Evolutionary conservation across 1,139 yeast genomes (phyloP), one percentile per base, ranked within the genome.

Genomic region (Blastobotrys raffinosifermentans): DNA sequence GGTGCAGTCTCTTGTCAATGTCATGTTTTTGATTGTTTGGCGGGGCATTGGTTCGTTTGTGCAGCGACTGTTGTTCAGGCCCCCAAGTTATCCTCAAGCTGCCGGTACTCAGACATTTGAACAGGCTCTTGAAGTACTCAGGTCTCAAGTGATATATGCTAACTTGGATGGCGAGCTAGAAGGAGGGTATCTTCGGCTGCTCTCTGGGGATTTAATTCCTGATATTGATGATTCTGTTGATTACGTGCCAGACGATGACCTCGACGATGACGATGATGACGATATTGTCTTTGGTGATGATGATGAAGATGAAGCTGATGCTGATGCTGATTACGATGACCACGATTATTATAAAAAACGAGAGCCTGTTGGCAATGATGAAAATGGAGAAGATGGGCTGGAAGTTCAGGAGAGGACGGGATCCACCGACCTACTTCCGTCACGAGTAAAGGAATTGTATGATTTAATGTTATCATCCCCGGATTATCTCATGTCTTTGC

Each of bases 141-240:
- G 45, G 17, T 44, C 42, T 29, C 30, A 40, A 17, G 34, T 47
- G 16, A 40, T 49, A 10, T 48, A 49, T 33, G 37, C 45, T 2
- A 37, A 37, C 4, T 32, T 47, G 22, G 35, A 41, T 26, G 46
- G 40, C 16, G 46, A 42, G 10, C 42, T 38, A 27, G 41, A 37
- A 20, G 32, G 31, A 2, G 46, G 47, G 8, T 49, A 53, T 27
- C 26, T 40, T 21, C 31, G 32, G 3, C 42, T 53, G 19, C 44
- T 53, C 7, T 35, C 44, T 23, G 56, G 55, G 2, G 46, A 43
- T 10, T 21, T 44, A 11, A 43, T 53, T 15, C 54, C 57, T 4
- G 55, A 53, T 3, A 31, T 45, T 34, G 57, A 53, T 29, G 45
- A 45, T 30, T 51, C 57, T 6, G 38, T 17, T 13, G 56, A 51